Evolutionary conservation across 2,329 filamentous ascomycete species (phyloP).

Genomic region (Pleoardoris graminearum): DNA sequence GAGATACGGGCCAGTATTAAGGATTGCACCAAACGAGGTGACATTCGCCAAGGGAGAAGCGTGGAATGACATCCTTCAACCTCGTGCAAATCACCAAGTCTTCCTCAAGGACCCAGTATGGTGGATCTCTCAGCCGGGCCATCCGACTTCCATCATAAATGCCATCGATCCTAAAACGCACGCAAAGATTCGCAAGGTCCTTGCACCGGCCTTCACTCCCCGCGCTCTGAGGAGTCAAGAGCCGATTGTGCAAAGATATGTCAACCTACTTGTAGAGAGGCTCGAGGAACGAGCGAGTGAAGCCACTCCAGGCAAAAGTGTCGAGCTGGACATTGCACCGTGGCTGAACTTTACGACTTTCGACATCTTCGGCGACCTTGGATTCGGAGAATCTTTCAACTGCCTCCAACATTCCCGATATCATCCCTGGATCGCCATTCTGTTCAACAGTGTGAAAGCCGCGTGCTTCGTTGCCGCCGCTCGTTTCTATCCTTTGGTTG

Average conservation of each 20-base stretch:
- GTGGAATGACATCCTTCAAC: conserved; percentile 8
- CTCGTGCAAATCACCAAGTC: neutral
- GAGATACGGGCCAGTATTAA: conserved; percentile 8
- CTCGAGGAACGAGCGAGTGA: neutral
- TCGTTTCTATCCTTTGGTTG: conserved; percentile 7
- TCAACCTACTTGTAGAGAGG: neutral
- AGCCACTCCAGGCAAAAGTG: neutral
- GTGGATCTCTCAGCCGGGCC: neutral
- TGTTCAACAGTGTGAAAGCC: conserved; percentile 13
- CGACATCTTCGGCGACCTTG: conserved; percentile 47
- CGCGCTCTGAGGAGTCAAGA: conserved; percentile 6
- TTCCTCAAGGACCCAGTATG: neutral
- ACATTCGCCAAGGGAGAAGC: conserved; percentile 7
- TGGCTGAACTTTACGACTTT: conserved; percentile 10
- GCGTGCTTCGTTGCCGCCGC: neutral
- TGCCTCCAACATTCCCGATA: conserved; percentile 35
- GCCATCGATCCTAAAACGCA: conserved; percentile 5
- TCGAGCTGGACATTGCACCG: neutral
- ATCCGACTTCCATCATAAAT: conserved; percentile 1
- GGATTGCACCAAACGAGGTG: conserved; percentile 12
- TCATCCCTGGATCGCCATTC: conserved; percentile 37
- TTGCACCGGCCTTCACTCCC: conserved; percentile 6
- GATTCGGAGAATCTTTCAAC: conserved; percentile 53
- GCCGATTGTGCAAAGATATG: neutral
- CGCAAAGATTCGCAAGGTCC: neutral